Evolutionary conservation across 2,329 filamentous ascomycete genomes (phyloP), one percentile per base, ranked within the genome.

Genomic region (Alternaria burnsii): DNA sequence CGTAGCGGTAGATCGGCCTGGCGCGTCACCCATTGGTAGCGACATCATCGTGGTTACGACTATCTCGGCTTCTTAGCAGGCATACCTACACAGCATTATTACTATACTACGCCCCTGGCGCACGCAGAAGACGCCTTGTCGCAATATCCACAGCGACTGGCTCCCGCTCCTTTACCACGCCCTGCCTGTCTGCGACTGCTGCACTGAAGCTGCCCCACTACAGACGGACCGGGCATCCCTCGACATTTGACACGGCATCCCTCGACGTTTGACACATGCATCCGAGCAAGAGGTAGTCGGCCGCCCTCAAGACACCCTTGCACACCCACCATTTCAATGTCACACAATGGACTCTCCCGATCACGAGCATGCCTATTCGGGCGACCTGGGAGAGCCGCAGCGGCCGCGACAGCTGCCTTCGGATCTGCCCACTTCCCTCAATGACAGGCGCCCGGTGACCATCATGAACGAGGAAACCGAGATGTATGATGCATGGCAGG

Each of bases 401-500:
- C 74, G 69, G 66, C 76, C 80, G 36, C 77, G 81, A 59, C 77
- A 81, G 62, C 87, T 98, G 52, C 95, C 95, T 41, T 82, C 87
- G 68, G 95, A 99, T 80, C 87, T 99, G 36, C 95, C 95, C 11
- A 95, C 87, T 68, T 97, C 94, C 12, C 87, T 99, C 56, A 91
- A 99, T 78, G 95, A 99, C 82, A 88, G 95, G 62, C 87, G 89
- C 70, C 86, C 91, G 34, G 86, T 89, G 4, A 84, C 79, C 47
- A 88, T 89, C 63, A 86, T 89, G 65, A 86, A 91, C 57, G 85
- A 85, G 40, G 95, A 98, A 83, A 97, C 94, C 41, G 95, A 98
- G 83, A 93, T 97, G 82, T 99, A 98, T 79, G 95, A 99, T 86
- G 95, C 93, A 70, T 99, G 95, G 95, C 93, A 98, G 89, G 94